Evolutionary conservation across 805 yeast genomes (phyloP).

Genomic region (Maudiozyma turicensis): DNA sequence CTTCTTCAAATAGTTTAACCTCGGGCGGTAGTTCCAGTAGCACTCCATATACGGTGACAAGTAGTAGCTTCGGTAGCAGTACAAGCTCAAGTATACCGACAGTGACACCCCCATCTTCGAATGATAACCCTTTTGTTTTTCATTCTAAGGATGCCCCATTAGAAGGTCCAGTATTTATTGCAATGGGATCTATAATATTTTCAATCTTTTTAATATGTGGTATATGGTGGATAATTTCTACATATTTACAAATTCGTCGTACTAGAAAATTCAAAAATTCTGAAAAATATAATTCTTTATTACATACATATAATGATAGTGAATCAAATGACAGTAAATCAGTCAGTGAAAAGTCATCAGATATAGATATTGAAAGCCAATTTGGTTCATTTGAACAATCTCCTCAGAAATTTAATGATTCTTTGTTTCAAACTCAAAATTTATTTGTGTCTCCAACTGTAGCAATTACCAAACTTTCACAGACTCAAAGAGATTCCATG

Average conservation of each 20-base stretch:
- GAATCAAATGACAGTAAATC: not conserved
- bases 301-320: not conserved
- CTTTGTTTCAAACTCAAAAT: slow-evolving; percentile 17
- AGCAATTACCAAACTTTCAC: slow-evolving; percentile 27
- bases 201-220: not conserved
- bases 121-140: slow-evolving; percentile 54
- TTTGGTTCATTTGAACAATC: not conserved
- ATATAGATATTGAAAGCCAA: not conserved
- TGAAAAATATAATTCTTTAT: not conserved
- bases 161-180: slow-evolving; percentile 72
- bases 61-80: not conserved
- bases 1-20: too few relatives aligned
- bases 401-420: not conserved
- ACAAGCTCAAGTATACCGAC: slow-evolving; percentile 13
- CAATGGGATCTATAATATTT: slow-evolving; percentile 48
- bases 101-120: slow-evolving; percentile 42
- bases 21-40: too few relatives aligned
- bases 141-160: slow-evolving; percentile 36
- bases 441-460: slow-evolving; percentile 74
- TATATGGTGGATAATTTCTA: not conserved
- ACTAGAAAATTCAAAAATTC: not conserved
- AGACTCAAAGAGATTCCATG: not conserved
- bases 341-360: not conserved
- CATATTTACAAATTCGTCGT: not conserved
- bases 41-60: not conserved